Percentiles rank a stretch among this genome's conserved stretches.
Evolutionary conservation across 768 basidiomycete species (phyloP).

Genomic region (Phlegmacium glaucopus): DNA sequence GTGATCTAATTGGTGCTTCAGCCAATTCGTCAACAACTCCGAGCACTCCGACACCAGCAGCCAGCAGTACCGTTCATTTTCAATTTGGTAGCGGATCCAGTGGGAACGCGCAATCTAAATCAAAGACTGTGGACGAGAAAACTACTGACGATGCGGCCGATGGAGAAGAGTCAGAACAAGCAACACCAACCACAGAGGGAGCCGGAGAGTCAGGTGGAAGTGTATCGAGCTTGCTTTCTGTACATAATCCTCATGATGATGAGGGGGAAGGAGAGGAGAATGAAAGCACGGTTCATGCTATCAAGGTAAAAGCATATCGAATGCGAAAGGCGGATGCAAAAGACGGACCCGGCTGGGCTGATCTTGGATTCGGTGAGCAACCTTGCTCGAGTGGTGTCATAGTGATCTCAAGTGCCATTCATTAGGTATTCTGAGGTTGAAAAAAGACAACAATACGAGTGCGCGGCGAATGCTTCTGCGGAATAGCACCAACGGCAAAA

Average conservation of each 20-base stretch:
- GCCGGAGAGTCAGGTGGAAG: conserved; percentile 23
- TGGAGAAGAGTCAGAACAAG: conserved; percentile 12
- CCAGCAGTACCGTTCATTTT: conserved; percentile 7
- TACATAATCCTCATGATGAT: conserved; percentile 47
- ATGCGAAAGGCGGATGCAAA: conserved; percentile 47
- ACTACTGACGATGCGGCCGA: conserved; percentile 7
- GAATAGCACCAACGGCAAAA: conserved; percentile 72
- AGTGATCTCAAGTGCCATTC: background rate
- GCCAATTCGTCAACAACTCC: conserved; percentile 1
- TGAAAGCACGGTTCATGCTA: conserved; percentile 61
- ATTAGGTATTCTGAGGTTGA: conserved; percentile 64
- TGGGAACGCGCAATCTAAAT: background rate
- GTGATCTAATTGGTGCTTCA: background rate
- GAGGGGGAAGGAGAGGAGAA: conserved; percentile 83
- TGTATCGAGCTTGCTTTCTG: conserved; percentile 10
- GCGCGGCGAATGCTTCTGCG: conserved; percentile 63
- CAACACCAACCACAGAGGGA: conserved; percentile 13
- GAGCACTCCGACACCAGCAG: conserved; percentile 4
- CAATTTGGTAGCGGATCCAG: conserved; percentile 11
- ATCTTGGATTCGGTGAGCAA: conserved; percentile 63
- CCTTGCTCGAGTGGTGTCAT: background rate
- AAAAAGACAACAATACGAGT: conserved; percentile 65
- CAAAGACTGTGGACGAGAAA: conserved; percentile 2
- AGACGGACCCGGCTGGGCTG: conserved; percentile 51
- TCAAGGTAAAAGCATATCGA: conserved; percentile 61